Base-by-base conservation (phyloP, 192 early-diverging fungal species). In the Backusella morwellensis region DNA sequence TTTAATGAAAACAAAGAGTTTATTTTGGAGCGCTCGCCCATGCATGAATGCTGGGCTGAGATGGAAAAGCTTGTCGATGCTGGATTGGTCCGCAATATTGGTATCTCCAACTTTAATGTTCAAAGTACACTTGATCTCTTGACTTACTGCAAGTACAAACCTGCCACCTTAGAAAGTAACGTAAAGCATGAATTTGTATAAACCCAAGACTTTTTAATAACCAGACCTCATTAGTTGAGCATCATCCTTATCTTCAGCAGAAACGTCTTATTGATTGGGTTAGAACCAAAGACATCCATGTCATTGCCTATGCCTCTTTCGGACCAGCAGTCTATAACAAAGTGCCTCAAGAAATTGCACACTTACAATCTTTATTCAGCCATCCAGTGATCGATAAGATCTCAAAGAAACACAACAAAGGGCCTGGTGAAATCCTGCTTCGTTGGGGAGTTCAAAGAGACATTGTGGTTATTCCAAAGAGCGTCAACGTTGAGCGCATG, bases 241-340 rank as follows among this genome's bases (percentile, higher is more conserved):
- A 90, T 21, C 91, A 92, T 76, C 92, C 92, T 34, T 94, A 91
- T 78, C 84, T 93, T 26, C 91, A 89, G 34, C 92, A 95, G 70
- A 80, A 75, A 5, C 84, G 78, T 6, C 82, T 95, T 9, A 74
- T 95, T 66, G 86, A 88, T 19, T 94, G 85, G 66, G 85, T 78
- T 12, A 73, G 87, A 52, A 76, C 75, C 68, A 72, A 94, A 72
- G 83, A 81, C 59, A 86, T 95, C 41, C 83, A 84, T 32, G 73
- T 94, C 68, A 91, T 90, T 23, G 94, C 90, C 23, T 95, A 95
- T 83, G 89, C 90, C 36, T 90, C 91, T 41, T 86, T 95, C 71
- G 90, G 91, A 17, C 81, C 85, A 19, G 67, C 78, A 2, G 85
- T 83, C 66, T 77, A 47, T 56, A 50, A 40, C 29, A 4, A 52